A percentile compares a stretch with the other conserved stretches of the same genome.
phyloP scores from a whole-genome alignment of 75 land plant species.

The Sequoia sempervirens region DNA sequence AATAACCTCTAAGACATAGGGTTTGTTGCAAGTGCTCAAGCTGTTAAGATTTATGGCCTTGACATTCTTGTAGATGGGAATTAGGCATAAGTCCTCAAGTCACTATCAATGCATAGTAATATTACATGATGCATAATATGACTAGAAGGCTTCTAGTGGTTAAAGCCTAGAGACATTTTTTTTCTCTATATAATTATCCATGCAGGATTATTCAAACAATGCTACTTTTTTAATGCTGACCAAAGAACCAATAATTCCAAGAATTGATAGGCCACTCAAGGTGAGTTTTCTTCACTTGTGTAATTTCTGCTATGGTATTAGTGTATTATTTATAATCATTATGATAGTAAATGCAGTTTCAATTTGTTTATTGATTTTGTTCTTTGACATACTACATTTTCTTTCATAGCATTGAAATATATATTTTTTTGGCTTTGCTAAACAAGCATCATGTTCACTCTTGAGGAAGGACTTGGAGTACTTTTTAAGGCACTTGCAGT shows the following conservation, averaged over 20 bases:
- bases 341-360: background rate
- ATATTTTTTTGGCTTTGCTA: conserved; percentile 11
- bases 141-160: background rate
- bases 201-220: conserved; percentile 72
- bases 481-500: conserved; percentile 85
- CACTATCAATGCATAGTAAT: background rate
- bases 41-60: conserved; percentile 84
- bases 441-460: conserved; percentile 77
- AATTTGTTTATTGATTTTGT: background rate
- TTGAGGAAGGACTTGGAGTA: conserved; percentile 84
- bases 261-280: conserved; percentile 76
- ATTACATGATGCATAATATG: background rate
- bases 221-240: conserved; percentile 80
- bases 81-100: conserved; percentile 32
- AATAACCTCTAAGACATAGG: conserved; percentile 53
- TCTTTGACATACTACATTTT: background rate
- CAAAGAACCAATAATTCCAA: conserved; percentile 86
- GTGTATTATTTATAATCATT: background rate
- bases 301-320: background rate
- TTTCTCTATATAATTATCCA: background rate
- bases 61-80: conserved; percentile 64
- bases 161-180: background rate
- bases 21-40: conserved; percentile 80
- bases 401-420: background rate
- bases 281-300: conserved; percentile 27